These are phyloP conservation scores for Tetrapisispora pingtungensis DNA, from an alignment of 805 yeast genomes.

Conservation along the genomic window DNA sequence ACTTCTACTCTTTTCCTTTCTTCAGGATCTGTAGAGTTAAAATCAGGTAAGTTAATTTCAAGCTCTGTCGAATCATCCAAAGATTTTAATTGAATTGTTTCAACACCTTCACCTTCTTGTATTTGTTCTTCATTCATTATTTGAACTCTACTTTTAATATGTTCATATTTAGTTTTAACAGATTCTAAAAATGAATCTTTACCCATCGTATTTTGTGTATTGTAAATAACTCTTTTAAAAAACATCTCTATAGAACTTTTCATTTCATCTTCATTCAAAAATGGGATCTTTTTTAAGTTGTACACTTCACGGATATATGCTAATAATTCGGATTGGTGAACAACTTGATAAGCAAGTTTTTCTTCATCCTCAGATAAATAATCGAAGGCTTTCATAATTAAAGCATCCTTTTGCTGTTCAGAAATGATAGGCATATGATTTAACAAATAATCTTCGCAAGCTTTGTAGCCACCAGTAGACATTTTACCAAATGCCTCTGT, in stretches of 20 bases:
- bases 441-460: conserved; percentile 42
- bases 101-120: conserved; percentile 47
- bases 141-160: conserved; percentile 64
- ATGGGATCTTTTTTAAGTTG: conserved; percentile 29
- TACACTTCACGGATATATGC: conserved; percentile 51
- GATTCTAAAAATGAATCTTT: conserved; percentile 60
- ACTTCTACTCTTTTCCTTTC: conserved; percentile 38
- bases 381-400: conserved; percentile 89
- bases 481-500: conserved; percentile 59
- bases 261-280: conserved; percentile 27
- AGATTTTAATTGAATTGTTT: conserved; percentile 77
- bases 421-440: conserved; percentile 60
- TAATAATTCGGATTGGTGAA: conserved; percentile 68
- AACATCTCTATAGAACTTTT: conserved; percentile 50
- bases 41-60: conserved; percentile 57
- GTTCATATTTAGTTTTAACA: conserved; percentile 61
- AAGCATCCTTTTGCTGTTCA: conserved; percentile 82
- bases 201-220: conserved; percentile 43
- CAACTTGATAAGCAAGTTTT: conserved; percentile 47
- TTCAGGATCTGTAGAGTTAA: conserved; percentile 37
- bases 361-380: conserved; percentile 45
- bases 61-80: conserved; percentile 76
- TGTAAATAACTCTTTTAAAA: conserved; percentile 46
- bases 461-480: conserved; percentile 37
- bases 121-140: conserved; percentile 46